Evolutionary conservation across 441 rosid genomes (phyloP), one percentile per base, ranked within the genome.

Genomic region (Geranium incanum): DNA sequence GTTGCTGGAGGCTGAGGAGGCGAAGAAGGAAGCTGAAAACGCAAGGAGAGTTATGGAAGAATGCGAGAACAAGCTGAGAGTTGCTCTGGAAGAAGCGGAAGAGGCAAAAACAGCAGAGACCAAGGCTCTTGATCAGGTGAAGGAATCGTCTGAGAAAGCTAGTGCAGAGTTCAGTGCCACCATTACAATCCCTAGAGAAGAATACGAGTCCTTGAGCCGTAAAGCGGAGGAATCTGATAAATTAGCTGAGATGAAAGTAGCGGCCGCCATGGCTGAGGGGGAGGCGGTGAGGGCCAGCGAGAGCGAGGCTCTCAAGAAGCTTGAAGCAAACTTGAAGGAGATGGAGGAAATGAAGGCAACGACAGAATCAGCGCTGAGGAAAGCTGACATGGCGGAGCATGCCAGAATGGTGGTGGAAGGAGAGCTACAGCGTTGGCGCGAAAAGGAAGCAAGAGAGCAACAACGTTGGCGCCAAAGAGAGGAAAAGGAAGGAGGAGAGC

Each of bases 201-300:
- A 92, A 78, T 89, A 78, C 5, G 86, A 92, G 77, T 85, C 94
- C 3, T 67, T 94, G 82, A 90, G 88, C 78, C 84, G 80, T 71
- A 94, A 91, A 83, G 95, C 89, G 19, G 90, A 86, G 78, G 90
- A 90, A 74, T 89, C 87, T 1, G 87, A 89, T 69, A 81, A 78
- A 65, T 78, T 94, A 79, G 87, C 97, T 7, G 96, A 94, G 73
- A 89, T 92, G 96, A 90, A 87, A 87, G 99, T 92, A 81, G 88
- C 88, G 1, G 99, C 97, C 70, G 97, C 99, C 73, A 57, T 92
- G 84, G 99, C 99, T 60, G 97, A 94, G 84, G 94, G 87, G 62
- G 94, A 94, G 81, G 97, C 97, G 23, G 93, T 94, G 73, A 92
- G 71, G 84, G 99, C 99, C 66, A 88, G 99, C 33, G 97, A 94